Conservation (phyloP, 768 basidiomycete species). For the Suillus decipiens region DNA sequence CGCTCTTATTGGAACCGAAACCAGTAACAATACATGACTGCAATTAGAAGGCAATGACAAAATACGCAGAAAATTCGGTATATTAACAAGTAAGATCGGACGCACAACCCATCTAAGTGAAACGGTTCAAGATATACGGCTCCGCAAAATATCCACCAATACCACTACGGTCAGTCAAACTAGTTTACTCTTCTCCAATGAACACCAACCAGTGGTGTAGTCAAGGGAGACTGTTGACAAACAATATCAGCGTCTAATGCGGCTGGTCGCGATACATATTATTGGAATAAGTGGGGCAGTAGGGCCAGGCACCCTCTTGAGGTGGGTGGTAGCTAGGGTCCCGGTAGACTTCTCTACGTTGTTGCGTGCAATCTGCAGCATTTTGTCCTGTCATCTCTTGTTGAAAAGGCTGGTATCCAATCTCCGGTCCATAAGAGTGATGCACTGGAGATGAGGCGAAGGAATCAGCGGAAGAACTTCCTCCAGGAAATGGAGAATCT, state of each 20-base stretch:
- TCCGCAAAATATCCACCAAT: neutral
- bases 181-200: neutral
- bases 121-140: neutral
- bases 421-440: neutral
- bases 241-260: neutral
- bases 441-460: slow-evolving; percentile 1
- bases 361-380: neutral
- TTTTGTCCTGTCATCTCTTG: neutral
- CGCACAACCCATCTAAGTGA: neutral
- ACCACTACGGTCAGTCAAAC: neutral
- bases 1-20: neutral
- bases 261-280: neutral
- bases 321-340: neutral
- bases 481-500: slow-evolving; percentile 5
- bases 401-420: neutral
- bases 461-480: neutral
- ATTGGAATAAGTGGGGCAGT: neutral
- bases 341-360: neutral
- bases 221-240: neutral
- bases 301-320: neutral
- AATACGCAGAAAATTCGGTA: neutral
- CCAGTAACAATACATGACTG: neutral
- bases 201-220: slow-evolving; percentile 1
- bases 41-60: neutral
- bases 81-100: neutral